Evolutionary conservation across 345 rosid genomes (phyloP).

Genomic region (Mallotus nudiflorus): DNA sequence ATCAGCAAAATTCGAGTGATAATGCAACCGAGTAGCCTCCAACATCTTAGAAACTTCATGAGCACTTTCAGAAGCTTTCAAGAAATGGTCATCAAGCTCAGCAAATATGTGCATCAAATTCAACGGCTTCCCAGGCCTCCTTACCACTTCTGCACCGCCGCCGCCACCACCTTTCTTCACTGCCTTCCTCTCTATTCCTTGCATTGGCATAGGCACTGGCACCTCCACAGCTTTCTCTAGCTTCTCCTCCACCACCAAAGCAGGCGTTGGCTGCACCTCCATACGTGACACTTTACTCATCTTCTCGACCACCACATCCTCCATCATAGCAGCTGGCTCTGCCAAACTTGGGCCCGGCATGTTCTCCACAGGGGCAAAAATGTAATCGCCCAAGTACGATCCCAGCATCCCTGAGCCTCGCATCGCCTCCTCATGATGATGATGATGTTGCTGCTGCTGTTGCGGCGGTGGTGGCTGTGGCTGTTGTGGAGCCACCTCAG

Average conservation of each 20-base stretch:
- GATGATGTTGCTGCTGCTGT: conserved; percentile 23
- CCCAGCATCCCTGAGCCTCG: conserved; percentile 16
- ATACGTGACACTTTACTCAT: conserved; percentile 35
- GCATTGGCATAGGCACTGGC: conserved; percentile 27
- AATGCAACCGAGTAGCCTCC: conserved; percentile 92
- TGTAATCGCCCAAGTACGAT: conserved; percentile 31
- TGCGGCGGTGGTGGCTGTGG: conserved; percentile 32
- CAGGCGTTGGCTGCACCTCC: conserved; percentile 19
- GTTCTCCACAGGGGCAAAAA: conserved; percentile 47
- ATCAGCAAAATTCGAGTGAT: conserved; percentile 98
- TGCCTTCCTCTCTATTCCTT: conserved; percentile 40
- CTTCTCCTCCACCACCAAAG: conserved; percentile 8
- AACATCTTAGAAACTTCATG: conserved; percentile 92
- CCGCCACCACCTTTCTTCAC: conserved; percentile 34
- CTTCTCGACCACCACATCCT: conserved; percentile 39
- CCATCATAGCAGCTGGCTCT: conserved; percentile 38
- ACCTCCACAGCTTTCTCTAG: conserved; percentile 15
- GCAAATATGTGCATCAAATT: conserved; percentile 54
- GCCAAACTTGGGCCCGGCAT: conserved; percentile 62
- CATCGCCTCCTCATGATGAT: conserved; percentile 10
- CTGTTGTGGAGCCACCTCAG: conserved; percentile 2
- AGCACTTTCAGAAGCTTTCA: conserved; percentile 88
- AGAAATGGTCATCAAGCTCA: conserved; percentile 83
- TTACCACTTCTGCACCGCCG: conserved; percentile 23
- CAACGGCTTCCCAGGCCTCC: conserved; percentile 14